Conservation (phyloP, 352 stramenopile species). For the Phytophthora pistaciae region DNA sequence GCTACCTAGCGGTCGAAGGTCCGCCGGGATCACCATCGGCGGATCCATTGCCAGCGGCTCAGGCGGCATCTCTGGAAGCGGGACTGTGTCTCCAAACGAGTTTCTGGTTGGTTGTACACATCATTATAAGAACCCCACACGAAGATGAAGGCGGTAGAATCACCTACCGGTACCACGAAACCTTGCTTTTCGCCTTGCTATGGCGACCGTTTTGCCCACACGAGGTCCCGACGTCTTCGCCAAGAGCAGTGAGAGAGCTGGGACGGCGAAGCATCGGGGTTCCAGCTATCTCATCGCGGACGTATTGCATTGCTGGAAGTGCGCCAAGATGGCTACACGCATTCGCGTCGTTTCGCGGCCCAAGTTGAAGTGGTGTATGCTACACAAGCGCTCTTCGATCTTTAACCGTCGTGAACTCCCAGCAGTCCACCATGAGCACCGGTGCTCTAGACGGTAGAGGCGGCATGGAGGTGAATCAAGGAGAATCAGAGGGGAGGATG, state of each 20-base stretch:
- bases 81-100: slow-evolving; percentile 58
- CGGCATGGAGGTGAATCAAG: slow-evolving; percentile 12
- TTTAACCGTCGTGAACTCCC: slow-evolving; percentile 44
- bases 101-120: slow-evolving; percentile 50
- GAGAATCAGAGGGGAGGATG: background rate
- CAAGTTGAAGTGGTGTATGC: slow-evolving; percentile 22
- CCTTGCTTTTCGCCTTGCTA: slow-evolving; percentile 38
- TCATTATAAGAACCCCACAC: background rate
- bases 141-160: background rate
- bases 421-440: background rate
- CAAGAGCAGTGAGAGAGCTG: slow-evolving; percentile 15
- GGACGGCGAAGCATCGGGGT: slow-evolving; percentile 7
- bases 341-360: slow-evolving; percentile 27
- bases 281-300: slow-evolving; percentile 1
- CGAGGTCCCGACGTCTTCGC: slow-evolving; percentile 10
- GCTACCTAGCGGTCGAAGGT: slow-evolving; percentile 56
- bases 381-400: slow-evolving; percentile 30
- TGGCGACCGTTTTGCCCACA: background rate
- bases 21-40: slow-evolving; percentile 61
- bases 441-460: background rate
- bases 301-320: slow-evolving; percentile 22
- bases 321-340: slow-evolving; percentile 27
- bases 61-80: slow-evolving; percentile 47
- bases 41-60: slow-evolving; percentile 55
- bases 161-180: slow-evolving; percentile 75